Evolutionary conservation across 305 asterid species (phyloP).

Genomic region (Plantago lanceolata): DNA sequence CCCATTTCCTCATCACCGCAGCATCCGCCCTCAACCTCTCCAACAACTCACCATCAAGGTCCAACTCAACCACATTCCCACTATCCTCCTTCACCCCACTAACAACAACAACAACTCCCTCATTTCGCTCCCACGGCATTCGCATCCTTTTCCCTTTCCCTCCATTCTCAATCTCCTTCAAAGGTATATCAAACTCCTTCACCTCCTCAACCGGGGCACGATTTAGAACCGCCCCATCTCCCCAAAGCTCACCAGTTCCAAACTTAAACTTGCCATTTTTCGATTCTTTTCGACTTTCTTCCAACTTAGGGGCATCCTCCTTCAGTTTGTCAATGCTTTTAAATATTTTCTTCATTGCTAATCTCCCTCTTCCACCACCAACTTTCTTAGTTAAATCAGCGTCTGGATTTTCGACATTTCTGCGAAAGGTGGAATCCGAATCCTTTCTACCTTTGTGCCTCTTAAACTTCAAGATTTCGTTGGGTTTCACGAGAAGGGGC

Average conservation of each 20-base stretch:
- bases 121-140: conserved; percentile 75
- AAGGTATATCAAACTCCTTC: conserved; percentile 34
- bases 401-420: conserved; percentile 32
- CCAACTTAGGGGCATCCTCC: conserved; percentile 30
- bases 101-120: conserved; percentile 36
- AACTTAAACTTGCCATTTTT: conserved; percentile 43
- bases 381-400: conserved; percentile 54
- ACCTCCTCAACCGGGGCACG: conserved; percentile 26
- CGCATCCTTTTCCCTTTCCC: conserved; percentile 43
- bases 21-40: conserved; percentile 70
- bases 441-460: conserved; percentile 42
- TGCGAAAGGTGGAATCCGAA: conserved; percentile 26
- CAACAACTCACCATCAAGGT: conserved; percentile 56
- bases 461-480: conserved; percentile 45
- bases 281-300: conserved; percentile 26
- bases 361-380: conserved; percentile 75
- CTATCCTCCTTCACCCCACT: conserved; percentile 44
- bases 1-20: conserved; percentile 63
- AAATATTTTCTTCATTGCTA: conserved; percentile 71
- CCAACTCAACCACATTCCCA: conserved; percentile 46
- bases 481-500: conserved; percentile 60
- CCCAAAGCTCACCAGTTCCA: conserved; percentile 56
- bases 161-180: conserved; percentile 33
- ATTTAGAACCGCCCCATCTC: conserved; percentile 27
- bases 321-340: conserved; percentile 59